Evolutionary conservation across 2,329 filamentous ascomycete genomes (phyloP), one percentile per base, ranked within the genome.

Genomic region (Tolypocladium album): DNA sequence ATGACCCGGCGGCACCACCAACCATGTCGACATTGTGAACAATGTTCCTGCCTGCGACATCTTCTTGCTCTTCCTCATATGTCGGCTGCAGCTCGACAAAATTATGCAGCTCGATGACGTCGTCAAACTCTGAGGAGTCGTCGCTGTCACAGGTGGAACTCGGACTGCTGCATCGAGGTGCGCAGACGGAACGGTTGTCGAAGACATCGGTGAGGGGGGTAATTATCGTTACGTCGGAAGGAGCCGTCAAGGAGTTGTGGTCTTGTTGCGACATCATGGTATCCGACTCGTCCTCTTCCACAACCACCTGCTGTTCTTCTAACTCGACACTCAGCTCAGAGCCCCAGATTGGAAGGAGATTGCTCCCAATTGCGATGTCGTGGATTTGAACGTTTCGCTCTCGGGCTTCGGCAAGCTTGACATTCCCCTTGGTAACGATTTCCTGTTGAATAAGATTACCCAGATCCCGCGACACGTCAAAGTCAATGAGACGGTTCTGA

Each of bases 301-400:
- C 39, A 13, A 24, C 3, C 1, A 15, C 7, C 40, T 3, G 24
- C 22, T 13, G 17, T 1, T 56, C 11, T 9, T 43, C 60, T 4
- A 55, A 47, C n/a, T 42, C 31, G 9, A n/a, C 22, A 2, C n/a
- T 11, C 56, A n/a, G 40, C 27, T 42, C 36, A 12, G n/a, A 4
- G 6, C 53, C 13, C 72, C 71, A 74, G 4, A 65, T 64, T 3
- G 71, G 71, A 42, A 74, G 60, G 24, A 74, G 58, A 15, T 62
- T 62, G 4, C 61, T 27, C 8, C 70, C 67, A 22, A 74, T 65
- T 12, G 22, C 45, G 2, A 74, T 42, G 3, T 68, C 58, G 0
- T 58, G 24, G 1, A 71, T 42, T 0, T 38, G 7, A 31, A 73
- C 2, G 0, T 68, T 67, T 1, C 67, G 58, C 11, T 34, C 34